A percentile compares a stretch with the other conserved stretches of the same genome.
phyloP scores from a whole-genome alignment of 441 rosid genomes.

The Adansonia gregorii region DNA sequence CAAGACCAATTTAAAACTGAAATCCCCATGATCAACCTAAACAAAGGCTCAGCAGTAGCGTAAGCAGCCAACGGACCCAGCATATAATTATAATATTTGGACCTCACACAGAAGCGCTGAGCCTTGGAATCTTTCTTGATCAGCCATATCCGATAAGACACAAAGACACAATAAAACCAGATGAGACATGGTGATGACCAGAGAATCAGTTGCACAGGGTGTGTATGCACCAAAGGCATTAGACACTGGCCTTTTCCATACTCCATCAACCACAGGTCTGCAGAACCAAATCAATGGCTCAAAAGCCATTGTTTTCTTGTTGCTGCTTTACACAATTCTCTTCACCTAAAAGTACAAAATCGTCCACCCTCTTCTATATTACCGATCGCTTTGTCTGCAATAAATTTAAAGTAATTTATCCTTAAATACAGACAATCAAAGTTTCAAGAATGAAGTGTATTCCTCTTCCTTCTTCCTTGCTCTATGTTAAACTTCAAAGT shows the following conservation, averaged over 20 bases:
- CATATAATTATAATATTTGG: constrained; percentile 57
- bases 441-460: neutral
- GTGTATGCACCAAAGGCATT: constrained; percentile 77
- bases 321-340: constrained; percentile 23
- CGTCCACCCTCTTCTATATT: constrained; percentile 21
- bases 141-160: constrained; percentile 70
- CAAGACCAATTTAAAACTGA: constrained; percentile 62
- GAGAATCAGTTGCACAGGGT: constrained; percentile 73
- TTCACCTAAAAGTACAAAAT: constrained; percentile 34
- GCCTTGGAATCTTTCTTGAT: constrained; percentile 53
- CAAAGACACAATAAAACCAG: constrained; percentile 73
- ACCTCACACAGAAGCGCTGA: constrained; percentile 62
- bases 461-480: neutral
- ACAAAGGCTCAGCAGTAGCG: constrained; percentile 73
- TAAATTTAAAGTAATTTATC: constrained; percentile 7
- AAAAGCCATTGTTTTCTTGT: constrained; percentile 55
- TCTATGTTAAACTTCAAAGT: neutral
- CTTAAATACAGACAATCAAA: neutral
- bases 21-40: constrained; percentile 61
- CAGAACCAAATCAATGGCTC: constrained; percentile 76
- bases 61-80: constrained; percentile 64
- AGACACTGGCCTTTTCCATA: constrained; percentile 74
- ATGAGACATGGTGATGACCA: constrained; percentile 71
- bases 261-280: constrained; percentile 58
- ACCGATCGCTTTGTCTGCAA: constrained; percentile 35